Evolutionary conservation across 495 filamentous ascomycete genomes (phyloP), one percentile per base, ranked within the genome.

Genomic region (Neurospora intermedia): DNA sequence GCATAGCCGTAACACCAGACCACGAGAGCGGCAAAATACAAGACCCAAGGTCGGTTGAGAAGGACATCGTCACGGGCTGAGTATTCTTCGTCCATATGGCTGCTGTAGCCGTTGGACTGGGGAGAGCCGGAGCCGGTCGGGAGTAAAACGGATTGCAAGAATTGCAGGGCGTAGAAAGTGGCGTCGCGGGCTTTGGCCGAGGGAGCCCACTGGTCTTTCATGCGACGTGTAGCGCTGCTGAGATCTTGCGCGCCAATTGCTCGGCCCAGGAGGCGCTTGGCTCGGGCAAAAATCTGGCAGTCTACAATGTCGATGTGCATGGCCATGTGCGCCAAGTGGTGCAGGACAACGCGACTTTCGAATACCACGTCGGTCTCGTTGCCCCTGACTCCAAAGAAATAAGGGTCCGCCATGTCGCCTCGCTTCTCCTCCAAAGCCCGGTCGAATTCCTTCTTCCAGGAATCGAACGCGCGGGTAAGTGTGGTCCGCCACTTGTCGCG

Each of bases 241-340:
- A 95, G 90, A 82, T 99, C 96, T 72, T 91, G 88, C 4, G 88
- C 84, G 1, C 93, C 93, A 76, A 98, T 96, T 2, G 91, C 90
- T 40, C 95, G 90, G 11, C 96, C 95, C 43, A 99, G 88, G 11
- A 98, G 85, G 27, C 94, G 85, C 72, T 90, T 89, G 0, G 95
- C 93, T 3, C 94, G 91, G 10, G 94, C 96, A 79, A 96, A 98
- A 74, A 98, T 96, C 81, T 98, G 96, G 78, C 94, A 94, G 80
- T 98, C 95, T n/a, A 95, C 92, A 66, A 98, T 92, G 78, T 98
- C 96, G 10, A 98, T 95, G 79, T 98, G 95, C 86, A 97, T 97
- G 4, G 92, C 94, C 94, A 99, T 98, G 80, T 99, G 96, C 4
- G 96, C 96, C 10, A 99, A 84, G 73, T 95, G 93, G 78, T 99